These are phyloP conservation scores for Leccinum pellstonianum DNA, from an alignment of 768 basidiomycete genomes.

Conservation along the genomic window DNA sequence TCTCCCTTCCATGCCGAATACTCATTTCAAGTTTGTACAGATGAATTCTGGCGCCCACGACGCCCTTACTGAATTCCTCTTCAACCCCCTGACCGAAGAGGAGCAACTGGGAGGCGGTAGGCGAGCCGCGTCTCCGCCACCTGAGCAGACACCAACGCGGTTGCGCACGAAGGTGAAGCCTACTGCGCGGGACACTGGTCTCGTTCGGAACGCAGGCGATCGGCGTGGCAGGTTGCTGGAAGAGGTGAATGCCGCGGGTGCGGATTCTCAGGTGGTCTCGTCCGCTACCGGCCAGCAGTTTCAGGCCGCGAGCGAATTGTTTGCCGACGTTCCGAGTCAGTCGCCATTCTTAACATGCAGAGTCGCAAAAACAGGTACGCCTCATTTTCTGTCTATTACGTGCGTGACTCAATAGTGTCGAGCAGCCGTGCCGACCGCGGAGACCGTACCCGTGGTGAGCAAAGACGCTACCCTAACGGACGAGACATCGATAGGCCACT, in stretches of 20 bases:
- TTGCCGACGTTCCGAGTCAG: not conserved
- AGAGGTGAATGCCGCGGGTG: too few relatives aligned
- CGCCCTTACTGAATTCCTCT: not conserved
- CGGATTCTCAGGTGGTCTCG: too few relatives aligned
- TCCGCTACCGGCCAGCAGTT: too few relatives aligned
- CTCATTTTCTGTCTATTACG: not conserved
- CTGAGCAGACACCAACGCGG: not conserved
- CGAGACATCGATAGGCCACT: too few relatives aligned
- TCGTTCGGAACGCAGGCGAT: not conserved
- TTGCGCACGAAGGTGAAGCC: not conserved
- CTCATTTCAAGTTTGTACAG: not conserved
- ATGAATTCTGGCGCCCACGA: not conserved
- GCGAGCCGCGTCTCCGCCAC: not conserved
- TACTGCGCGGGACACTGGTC: not conserved
- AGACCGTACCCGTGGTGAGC: too few relatives aligned
- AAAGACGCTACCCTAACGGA: too few relatives aligned
- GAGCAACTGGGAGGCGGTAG: not conserved
- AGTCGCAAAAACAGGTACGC: not conserved
- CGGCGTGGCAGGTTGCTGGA: not conserved
- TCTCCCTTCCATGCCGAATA: too few relatives aligned
- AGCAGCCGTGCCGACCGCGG: too few relatives aligned
- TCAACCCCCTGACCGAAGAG: not conserved
- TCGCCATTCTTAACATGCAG: not conserved
- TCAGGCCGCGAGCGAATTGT: not conserved
- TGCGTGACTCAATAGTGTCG: too few relatives aligned